Conservation (phyloP, 1,284 basidiomycete genomes). For the Takashimella tepidaria region DNA sequence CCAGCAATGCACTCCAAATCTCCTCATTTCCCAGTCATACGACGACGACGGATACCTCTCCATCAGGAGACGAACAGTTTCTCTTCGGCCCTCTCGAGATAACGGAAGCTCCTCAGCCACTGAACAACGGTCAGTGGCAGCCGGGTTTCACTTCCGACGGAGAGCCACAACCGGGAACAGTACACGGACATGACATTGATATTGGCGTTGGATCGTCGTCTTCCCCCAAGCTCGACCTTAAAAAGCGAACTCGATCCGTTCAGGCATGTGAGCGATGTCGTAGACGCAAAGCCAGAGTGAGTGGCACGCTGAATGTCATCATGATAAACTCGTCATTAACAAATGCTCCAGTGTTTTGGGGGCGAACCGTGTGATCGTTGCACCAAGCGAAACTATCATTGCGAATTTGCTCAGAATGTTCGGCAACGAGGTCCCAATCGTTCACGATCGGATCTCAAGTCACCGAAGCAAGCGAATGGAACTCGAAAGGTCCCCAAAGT, state of each 20-base stretch:
- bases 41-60: not conserved
- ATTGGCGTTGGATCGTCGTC: not conserved
- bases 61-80: not conserved
- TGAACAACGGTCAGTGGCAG: not conserved
- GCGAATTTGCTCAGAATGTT: conserved; percentile 19
- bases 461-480: not conserved
- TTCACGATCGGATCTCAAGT: conserved; percentile 1
- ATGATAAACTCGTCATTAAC: not conserved
- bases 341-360: conserved; percentile 14
- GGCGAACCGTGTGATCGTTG: conserved; percentile 21
- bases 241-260: conserved; percentile 24
- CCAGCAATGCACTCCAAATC: not conserved
- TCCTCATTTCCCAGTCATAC: not conserved
- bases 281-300: conserved; percentile 26
- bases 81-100: not conserved
- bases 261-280: conserved; percentile 30
- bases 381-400: conserved; percentile 17
- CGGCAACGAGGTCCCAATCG: conserved; percentile 20
- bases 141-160: not conserved
- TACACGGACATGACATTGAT: not conserved
- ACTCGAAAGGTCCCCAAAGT: not conserved
- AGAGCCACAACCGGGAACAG: not conserved
- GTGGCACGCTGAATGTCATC: conserved; percentile 1
- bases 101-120: not conserved
- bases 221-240: conserved; percentile 12